Conservation (phyloP, 345 rosid species). For the Brassica nigra region DNA sequence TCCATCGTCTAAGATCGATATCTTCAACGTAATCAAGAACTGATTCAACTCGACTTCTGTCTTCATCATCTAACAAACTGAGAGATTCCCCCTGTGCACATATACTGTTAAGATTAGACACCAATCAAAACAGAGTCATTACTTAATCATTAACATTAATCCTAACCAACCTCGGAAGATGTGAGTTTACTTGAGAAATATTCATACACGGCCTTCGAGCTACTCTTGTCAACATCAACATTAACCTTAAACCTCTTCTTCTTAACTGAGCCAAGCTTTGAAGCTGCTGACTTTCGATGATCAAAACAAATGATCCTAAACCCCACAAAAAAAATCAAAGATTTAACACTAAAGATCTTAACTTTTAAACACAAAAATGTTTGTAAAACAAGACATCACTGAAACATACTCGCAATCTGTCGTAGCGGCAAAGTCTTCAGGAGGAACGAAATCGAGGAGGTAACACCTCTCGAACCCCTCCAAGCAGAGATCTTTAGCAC, state of each 20-base stretch:
- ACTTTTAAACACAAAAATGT: neutral
- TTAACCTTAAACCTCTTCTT: constrained; percentile 43
- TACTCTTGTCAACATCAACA: constrained; percentile 67
- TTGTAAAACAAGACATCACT: neutral
- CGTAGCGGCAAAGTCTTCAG: constrained; percentile 49
- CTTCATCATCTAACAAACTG: constrained; percentile 49
- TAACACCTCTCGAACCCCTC: constrained; percentile 63
- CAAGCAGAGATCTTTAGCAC: constrained; percentile 55
- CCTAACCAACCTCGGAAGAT: constrained; percentile 49
- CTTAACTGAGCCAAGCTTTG: constrained; percentile 32
- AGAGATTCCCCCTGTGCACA: constrained; percentile 43
- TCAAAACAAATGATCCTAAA: constrained; percentile 75
- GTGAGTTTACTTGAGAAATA: constrained; percentile 61
- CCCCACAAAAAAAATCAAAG: neutral
- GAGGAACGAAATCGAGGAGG: constrained; percentile 73
- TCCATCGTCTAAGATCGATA: constrained; percentile 75
- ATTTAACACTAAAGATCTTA: neutral
- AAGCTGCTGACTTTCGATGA: constrained; percentile 62
- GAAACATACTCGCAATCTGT: constrained; percentile 62
- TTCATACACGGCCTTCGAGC: constrained; percentile 62
- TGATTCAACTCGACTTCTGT: constrained; percentile 48
- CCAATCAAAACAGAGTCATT: neutral
- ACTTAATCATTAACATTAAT: neutral
- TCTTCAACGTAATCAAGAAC: constrained; percentile 77
- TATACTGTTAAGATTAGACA: neutral